A percentile compares a stretch with the other conserved stretches of the same genome.
Evolutionary conservation across 2,329 filamentous ascomycete species (phyloP).

Genomic region (Cladosporium sp.): DNA sequence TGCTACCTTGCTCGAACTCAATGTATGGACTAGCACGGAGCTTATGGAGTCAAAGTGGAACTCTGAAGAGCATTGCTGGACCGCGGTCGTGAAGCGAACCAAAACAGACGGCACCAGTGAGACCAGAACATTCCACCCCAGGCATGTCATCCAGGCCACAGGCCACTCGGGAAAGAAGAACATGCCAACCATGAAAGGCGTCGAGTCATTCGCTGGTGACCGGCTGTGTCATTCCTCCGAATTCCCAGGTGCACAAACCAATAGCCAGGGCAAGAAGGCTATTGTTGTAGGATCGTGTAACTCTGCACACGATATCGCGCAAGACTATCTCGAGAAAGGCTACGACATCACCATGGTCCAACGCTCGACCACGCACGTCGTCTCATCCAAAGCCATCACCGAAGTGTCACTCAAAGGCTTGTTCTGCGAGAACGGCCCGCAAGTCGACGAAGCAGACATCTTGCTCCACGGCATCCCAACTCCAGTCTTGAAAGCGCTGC

Average conservation of each 20-base stretch:
- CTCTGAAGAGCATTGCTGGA: slow-evolving; percentile 50
- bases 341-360: slow-evolving; percentile 45
- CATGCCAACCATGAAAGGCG: slow-evolving; percentile 32
- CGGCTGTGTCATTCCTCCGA: slow-evolving; percentile 48
- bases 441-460: slow-evolving; percentile 20
- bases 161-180: slow-evolving; percentile 65
- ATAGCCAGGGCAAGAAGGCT: slow-evolving; percentile 39
- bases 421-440: slow-evolving; percentile 16
- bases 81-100: slow-evolving; percentile 46
- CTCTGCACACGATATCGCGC: slow-evolving; percentile 47
- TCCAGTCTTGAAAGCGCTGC: slow-evolving; percentile 27
- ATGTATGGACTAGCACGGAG: slow-evolving; percentile 57
- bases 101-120: slow-evolving; percentile 37
- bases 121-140: slow-evolving; percentile 54
- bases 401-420: slow-evolving; percentile 17
- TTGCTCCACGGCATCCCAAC: slow-evolving; percentile 24
- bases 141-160: slow-evolving; percentile 63
- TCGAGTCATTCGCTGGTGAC: slow-evolving; percentile 50
- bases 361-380: slow-evolving; percentile 39
- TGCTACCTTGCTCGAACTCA: slow-evolving; percentile 59
- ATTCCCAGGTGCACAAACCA: slow-evolving; percentile 43
- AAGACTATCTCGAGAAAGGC: slow-evolving; percentile 43
- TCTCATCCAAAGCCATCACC: slow-evolving; percentile 29
- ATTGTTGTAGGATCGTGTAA: slow-evolving; percentile 48
- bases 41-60: slow-evolving; percentile 41